Evolutionary conservation across 495 filamentous ascomycete genomes (phyloP).

Genomic region (Talaromyces borbonicus): DNA sequence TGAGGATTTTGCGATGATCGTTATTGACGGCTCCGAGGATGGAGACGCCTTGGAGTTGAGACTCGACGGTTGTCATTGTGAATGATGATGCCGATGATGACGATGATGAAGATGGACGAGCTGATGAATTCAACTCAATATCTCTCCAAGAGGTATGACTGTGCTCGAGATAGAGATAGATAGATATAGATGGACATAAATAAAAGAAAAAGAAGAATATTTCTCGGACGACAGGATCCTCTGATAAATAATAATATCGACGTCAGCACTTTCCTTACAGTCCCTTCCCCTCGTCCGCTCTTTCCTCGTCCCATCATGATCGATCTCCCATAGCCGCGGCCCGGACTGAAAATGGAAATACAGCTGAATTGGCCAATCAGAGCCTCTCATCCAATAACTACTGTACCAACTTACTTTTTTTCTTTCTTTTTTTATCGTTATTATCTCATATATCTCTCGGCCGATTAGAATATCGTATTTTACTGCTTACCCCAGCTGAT

Average conservation of each 20-base stretch:
- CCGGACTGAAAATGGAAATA: slow-evolving; percentile 3
- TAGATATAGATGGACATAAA: not conserved
- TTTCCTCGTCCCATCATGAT: too few species aligned
- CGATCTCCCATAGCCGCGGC: slow-evolving; percentile 31
- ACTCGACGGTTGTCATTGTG: slow-evolving; percentile 62
- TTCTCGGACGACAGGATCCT: not conserved
- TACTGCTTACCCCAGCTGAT: too few species aligned
- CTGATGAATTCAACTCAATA: too few species aligned
- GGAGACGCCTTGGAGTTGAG: slow-evolving; percentile 77
- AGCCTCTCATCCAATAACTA: too few species aligned
- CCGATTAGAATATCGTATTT: too few species aligned
- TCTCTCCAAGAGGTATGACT: too few species aligned
- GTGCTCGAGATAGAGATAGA: not conserved
- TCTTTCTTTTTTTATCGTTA: too few species aligned
- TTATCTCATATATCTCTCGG: too few species aligned
- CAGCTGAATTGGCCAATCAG: slow-evolving; percentile 4
- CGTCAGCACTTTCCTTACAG: not conserved
- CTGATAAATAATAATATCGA: not conserved
- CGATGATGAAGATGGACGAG: too few species aligned
- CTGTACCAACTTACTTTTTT: too few species aligned
- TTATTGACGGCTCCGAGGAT: slow-evolving; percentile 71
- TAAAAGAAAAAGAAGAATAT: not conserved
- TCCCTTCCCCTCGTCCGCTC: too few species aligned
- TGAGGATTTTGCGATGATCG: slow-evolving; percentile 81
- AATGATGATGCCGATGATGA: too few species aligned